Evolutionary conservation across 179 eudicot genomes (phyloP), one percentile per base, ranked within the genome.

Genomic region (Silene noctiflora): DNA sequence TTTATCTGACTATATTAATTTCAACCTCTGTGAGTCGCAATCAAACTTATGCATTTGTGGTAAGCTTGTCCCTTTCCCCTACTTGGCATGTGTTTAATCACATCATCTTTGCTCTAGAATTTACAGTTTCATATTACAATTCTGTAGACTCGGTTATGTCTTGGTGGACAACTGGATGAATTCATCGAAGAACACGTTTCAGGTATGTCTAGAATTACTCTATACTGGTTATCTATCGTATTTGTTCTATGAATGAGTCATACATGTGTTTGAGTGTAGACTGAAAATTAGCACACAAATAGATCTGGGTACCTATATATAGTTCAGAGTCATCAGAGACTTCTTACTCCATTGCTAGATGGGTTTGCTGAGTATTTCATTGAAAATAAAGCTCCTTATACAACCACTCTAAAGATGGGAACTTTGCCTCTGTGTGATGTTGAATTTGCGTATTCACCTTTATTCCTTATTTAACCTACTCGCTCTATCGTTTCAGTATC

Each of bases 11-110:
- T 65, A 65, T 29, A 27, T 65, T 65, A n/a, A n/a, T n/a, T n/a
- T 17, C 69, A 27, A 27, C 69, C 69, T 25, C 39, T 13, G 14
- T 65, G 66, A 61, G 31, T 14, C 5, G 16, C 10, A 31, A 65
- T 65, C 69, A 65, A 27, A 65, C 20, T 27, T 65, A 65, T 65
- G 69, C 69, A 65, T 65, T 65, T 14, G 69, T 65, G 69, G 69
- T 65, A 27, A 64, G 39, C 7, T 25, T 64, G 39, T 61, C 42
- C 20, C 39, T 64, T 63, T 4, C 2, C 39, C 31, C n/a, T 64
- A 20, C 24, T 64, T 12, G n/a, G 35, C 14, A 25, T 27, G 69
- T 22, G n/a, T 25, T 12, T 12, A 3, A 63, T 2, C 42, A 14
- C 7, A 27, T 21, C 66, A 61, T 31, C 33, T 14, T 65, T 14